Conservation (phyloP, 2,329 filamentous ascomycete species). For the Orbilia blumenaviensis region DNA sequence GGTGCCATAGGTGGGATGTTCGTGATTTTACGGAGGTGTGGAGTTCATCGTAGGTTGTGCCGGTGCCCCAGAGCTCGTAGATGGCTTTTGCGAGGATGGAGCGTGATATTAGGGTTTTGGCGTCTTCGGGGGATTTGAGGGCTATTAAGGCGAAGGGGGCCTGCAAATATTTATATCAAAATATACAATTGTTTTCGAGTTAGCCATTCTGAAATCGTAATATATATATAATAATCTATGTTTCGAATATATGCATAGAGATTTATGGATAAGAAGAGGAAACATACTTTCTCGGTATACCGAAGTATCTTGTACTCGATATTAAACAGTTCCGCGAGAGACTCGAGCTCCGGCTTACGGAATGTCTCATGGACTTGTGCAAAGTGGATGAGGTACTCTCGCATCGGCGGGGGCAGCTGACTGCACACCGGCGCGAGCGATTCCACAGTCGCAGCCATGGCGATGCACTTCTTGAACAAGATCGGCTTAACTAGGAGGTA, state of each 20-base stretch:
- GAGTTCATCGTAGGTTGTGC: conserved; percentile 72
- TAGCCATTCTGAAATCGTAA: no score
- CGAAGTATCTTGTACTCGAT: conserved; percentile 76
- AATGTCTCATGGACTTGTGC: conserved; percentile 92
- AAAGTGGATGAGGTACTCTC: conserved; percentile 88
- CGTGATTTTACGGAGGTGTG: conserved; percentile 71
- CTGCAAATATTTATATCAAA: conserved; percentile 63
- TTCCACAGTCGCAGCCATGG: conserved; percentile 3
- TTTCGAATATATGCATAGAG: background rate
- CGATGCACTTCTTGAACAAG: no score
- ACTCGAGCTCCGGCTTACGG: conserved; percentile 81
- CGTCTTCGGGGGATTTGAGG: conserved; percentile 72
- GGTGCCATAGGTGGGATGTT: conserved; percentile 72
- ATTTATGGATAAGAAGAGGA: no score
- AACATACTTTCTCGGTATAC: conserved; percentile 76
- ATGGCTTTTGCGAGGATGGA: conserved; percentile 84
- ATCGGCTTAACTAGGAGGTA: no score
- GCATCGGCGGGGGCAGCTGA: conserved; percentile 29
- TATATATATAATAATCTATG: no score
- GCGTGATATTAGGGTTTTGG: conserved; percentile 73
- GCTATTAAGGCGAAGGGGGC: conserved; percentile 85
- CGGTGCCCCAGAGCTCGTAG: conserved; percentile 87
- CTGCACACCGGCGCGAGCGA: conserved; percentile 22
- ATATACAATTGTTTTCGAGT: conserved; percentile 26
- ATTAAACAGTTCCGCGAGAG: conserved; percentile 75